Evolutionary conservation across 306 rosid genomes (phyloP), one percentile per base, ranked within the genome.

Genomic region (Prunus persica): DNA sequence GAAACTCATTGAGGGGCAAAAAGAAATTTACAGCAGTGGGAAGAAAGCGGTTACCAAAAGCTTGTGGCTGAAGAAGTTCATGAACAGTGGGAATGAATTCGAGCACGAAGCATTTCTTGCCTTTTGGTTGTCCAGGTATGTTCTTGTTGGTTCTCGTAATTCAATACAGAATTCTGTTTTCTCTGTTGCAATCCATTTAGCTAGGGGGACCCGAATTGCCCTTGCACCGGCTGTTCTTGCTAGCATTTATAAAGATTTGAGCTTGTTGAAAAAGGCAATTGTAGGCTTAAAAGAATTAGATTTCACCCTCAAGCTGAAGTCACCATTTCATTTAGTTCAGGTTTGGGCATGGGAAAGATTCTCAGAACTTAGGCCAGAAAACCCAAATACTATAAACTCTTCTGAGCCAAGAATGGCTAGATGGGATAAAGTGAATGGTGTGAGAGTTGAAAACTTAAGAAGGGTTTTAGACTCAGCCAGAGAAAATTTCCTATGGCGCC

Each of bases 21-120:
- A 19, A 62, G 24, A 13, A 24, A 41, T 16, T 0, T 3, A 20
- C 5, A 4, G 12, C 11, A 22, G 27, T 2, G 16, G 8, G 2
- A 24, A 2, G 3, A 50, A 0, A 2, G 28, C 16, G 8, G 18
- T 14, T 47, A 16, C 13, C 16, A 1, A 12, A 46, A 16, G 1
- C 13, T 9, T 7, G 3, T 87, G 90, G 90, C 58, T 82, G 56
- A 57, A 58, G 54, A 8, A 27, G 27, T 82, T 88, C 58, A 50
- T 75, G 52, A 18, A 78, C 19, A 81, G 76, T 51, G 84, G 80
- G 6, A 81, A 72, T 2, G 86, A 86, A 16, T 18, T 90, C 46
- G 89, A 90, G 77, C 96, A 88, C 43, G 88, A 82, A 76, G 89
- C 86, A 11, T 84, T 90, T 60, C 83, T 90, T n/a, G 78, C 49